These are phyloP conservation scores for Pythium scleroteichum DNA, from an alignment of 352 stramenopile species.

Conservation along the genomic window DNA sequence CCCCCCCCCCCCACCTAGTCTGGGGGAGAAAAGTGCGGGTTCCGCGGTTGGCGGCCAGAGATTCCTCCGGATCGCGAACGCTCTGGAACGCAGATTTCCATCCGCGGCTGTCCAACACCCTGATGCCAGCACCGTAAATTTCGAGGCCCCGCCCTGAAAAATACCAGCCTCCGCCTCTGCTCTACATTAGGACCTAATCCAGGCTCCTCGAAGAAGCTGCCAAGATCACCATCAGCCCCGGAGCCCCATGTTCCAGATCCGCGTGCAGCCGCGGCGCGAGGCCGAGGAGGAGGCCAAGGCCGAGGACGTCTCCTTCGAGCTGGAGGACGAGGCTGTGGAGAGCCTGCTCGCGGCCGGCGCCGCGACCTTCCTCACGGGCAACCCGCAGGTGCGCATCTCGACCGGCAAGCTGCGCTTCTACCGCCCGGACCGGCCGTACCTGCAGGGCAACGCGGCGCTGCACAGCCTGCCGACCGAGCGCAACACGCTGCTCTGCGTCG, in stretches of 20 bases:
- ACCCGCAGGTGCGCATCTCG: slow-evolving; percentile 75
- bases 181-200: background rate
- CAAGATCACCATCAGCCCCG: background rate
- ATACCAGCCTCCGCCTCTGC: background rate
- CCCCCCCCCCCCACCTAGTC: background rate
- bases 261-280: slow-evolving; percentile 46
- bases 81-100: background rate
- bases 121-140: background rate
- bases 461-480: slow-evolving; percentile 53
- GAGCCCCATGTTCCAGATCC: slow-evolving; percentile 81
- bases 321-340: slow-evolving; percentile 28
- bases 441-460: slow-evolving; percentile 21
- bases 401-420: slow-evolving; percentile 85
- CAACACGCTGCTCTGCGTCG: slow-evolving; percentile 78
- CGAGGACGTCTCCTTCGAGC: slow-evolving; percentile 29
- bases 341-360: slow-evolving; percentile 31
- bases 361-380: slow-evolving; percentile 70
- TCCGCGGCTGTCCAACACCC: too few relatives aligned
- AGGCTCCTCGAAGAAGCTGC: background rate
- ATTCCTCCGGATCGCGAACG: background rate
- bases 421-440: slow-evolving; percentile 64
- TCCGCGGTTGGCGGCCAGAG: background rate
- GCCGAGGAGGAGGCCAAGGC: slow-evolving; percentile 43
- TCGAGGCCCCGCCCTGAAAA: background rate
- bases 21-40: background rate